These are phyloP conservation scores for Arbutus unedo DNA, from an alignment of 148 eudicot genomes.

Conservation along the genomic window DNA sequence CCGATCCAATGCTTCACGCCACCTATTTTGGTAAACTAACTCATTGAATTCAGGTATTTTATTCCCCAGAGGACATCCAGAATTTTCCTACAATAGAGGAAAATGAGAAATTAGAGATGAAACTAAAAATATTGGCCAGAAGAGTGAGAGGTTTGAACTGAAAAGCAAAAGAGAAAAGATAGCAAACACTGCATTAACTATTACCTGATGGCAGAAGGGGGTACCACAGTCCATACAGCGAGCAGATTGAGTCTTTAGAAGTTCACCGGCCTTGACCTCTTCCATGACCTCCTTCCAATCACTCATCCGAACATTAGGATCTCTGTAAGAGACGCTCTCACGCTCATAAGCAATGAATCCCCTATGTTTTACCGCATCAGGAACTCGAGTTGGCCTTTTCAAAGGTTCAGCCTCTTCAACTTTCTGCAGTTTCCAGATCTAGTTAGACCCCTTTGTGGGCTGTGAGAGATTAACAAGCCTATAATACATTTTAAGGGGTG, in stretches of 20 bases:
- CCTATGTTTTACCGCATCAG: conserved; percentile 72
- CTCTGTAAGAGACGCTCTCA: conserved; percentile 74
- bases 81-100: conserved; percentile 59
- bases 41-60: conserved; percentile 97
- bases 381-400: conserved; percentile 63
- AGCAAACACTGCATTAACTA: background rate
- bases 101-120: background rate
- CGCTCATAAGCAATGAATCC: conserved; percentile 96
- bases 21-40: conserved; percentile 89
- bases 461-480: background rate
- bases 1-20: conserved; percentile 97
- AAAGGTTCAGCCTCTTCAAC: conserved; percentile 32
- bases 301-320: conserved; percentile 71
- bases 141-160: background rate
- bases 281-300: conserved; percentile 96
- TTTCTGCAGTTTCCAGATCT: conserved; percentile 22
- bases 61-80: conserved; percentile 98
- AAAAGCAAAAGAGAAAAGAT: background rate
- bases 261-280: conserved; percentile 68
- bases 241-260: conserved; percentile 89
- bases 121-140: background rate
- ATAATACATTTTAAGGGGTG: background rate
- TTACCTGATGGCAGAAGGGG: conserved; percentile 98
- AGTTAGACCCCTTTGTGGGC: background rate
- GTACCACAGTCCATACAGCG: conserved; percentile 99